Evolutionary conservation across 2,329 filamentous ascomycete genomes (phyloP), one percentile per base, ranked within the genome.

Genomic region (Parastagonospora avenae): DNA sequence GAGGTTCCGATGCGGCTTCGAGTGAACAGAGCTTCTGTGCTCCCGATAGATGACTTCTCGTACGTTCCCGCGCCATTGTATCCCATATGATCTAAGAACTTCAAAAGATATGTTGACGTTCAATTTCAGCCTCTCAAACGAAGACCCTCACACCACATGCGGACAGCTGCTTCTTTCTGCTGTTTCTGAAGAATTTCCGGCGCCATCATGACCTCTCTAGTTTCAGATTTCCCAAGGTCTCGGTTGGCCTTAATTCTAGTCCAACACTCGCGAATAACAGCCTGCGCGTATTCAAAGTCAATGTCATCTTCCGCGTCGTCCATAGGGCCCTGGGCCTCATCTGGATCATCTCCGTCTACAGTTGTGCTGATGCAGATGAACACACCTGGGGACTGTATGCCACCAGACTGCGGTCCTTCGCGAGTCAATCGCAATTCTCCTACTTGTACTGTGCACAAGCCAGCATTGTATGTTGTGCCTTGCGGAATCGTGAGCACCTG

Each of bases 111-210:
- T 3, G 19, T 24, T 24, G 3, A 24, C 5, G 19, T 24, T 24
- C 5, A 5, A 24, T 3, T 5, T 67, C 59, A 70, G 8, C 59
- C 61, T 36, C 67, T 55, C 33, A 68, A 46, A 31, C 56, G 63
- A 41, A 73, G 46, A n/a, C 61, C 52, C 30, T 70, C 69, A 32
- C 68, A 71, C 70, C 70, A 73, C 61, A 71, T 66, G 30, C 64
- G 56, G 41, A 70, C 64, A 4, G 45, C 42, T 11, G 62, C 58
- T 12, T 72, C 63, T 6, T 50, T 55, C 38, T 59, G 54, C 11
- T 52, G 45, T n/a, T 29, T 44, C 3, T 27, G 40, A 15, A 46
- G 41, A 9, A 46, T 39, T 7, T 35, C 46, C 9, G 52, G 51
- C 16, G 36, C 50, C 64, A 71, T 66, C 55, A 70, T 63, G 10